Base-by-base conservation (phyloP, 2,329 filamentous ascomycete species). In the Tolypocladium nubicola region DNA sequence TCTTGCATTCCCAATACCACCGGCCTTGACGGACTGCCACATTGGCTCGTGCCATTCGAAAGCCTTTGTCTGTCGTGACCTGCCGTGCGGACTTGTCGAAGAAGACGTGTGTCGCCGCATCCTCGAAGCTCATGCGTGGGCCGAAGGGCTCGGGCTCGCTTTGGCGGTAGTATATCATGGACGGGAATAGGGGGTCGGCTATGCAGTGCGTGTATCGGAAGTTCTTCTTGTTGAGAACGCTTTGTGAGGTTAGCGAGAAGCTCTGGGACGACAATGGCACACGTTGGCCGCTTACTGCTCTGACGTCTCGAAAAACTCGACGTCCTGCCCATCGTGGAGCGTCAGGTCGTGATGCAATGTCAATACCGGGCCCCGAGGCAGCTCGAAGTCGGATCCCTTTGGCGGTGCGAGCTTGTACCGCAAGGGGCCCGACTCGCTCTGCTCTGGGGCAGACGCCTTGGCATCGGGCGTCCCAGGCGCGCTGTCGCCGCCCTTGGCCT, bases 1-100 rank as follows among this genome's bases (percentile, higher is more conserved):
- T 84, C 67, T 89, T 92, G 71, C 93, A 91, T 73, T 99, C 94
- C 79, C 91, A 99, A 71, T 95, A 99, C 78, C 90, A 90, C 38
- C 89, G 83, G 1, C 94, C 94, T 71, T 97, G 89, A 52, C 94
- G 81, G 5, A 92, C 89, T 30, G 89, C 90, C 0, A 97, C 87
- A 66, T 99, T 99, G 14, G 90, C 91, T 43, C 93, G 84, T 2
- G 89, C 87, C 79, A 93, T 94, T 59, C 95, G 83, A 79, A 94
- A 97, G 10, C 94, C 92, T 71, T 96, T 96, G 63, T 93, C 86
- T 16, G 94, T 96, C 0, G 89, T 96, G 56, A 97, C 84, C 53
- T 90, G 85, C 23, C 81, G 83, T 9, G 87, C 91, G 41, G 83
- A 80, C 60, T 83, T 82, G 66, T 91, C 87, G 67, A 97, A 90